Percentiles rank a stretch among this genome's conserved stretches.
Conservation (phyloP, 345 rosid species). For the Ceriops decandra region DNA sequence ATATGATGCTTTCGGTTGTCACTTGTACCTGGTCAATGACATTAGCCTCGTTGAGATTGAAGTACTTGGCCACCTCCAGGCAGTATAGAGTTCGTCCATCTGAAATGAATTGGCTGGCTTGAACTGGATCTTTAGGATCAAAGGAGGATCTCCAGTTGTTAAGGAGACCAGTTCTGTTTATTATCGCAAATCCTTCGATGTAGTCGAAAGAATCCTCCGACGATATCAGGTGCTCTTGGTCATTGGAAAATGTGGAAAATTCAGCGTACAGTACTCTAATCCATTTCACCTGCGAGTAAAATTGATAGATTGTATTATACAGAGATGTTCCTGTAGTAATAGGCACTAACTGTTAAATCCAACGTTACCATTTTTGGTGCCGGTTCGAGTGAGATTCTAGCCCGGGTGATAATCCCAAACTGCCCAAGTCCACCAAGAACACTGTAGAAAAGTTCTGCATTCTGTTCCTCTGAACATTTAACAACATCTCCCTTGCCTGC, state of each 20-base stretch:
- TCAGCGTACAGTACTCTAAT: slow-evolving; percentile 82
- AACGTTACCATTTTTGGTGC: slow-evolving; percentile 60
- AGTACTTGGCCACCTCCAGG: slow-evolving; percentile 77
- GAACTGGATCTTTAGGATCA: slow-evolving; percentile 58
- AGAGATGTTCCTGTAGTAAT: background rate
- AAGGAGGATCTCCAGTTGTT: slow-evolving; percentile 85
- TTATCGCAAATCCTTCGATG: slow-evolving; percentile 80
- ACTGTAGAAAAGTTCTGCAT: slow-evolving; percentile 76
- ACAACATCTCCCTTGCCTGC: slow-evolving; percentile 88
- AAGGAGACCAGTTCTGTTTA: slow-evolving; percentile 74
- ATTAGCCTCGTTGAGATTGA: slow-evolving; percentile 48
- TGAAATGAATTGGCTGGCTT: slow-evolving; percentile 66
- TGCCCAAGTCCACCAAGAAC: slow-evolving; percentile 98
- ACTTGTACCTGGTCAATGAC: slow-evolving; percentile 46
- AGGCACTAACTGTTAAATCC: background rate
- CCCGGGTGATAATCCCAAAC: slow-evolving; percentile 87
- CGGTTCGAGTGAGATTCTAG: slow-evolving; percentile 66
- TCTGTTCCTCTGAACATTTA: slow-evolving; percentile 70
- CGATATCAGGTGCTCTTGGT: slow-evolving; percentile 80
- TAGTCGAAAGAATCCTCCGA: slow-evolving; percentile 62
- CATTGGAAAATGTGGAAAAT: slow-evolving; percentile 65
- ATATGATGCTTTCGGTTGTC: background rate
- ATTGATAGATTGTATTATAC: slow-evolving; percentile 15
- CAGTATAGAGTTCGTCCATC: slow-evolving; percentile 83
- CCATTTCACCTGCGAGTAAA: slow-evolving; percentile 74